Percentiles rank a stretch among this genome's conserved stretches.
These are phyloP conservation scores for Boletus vermiculosoides DNA, from an alignment of 768 basidiomycete species.

Conservation along the genomic window DNA sequence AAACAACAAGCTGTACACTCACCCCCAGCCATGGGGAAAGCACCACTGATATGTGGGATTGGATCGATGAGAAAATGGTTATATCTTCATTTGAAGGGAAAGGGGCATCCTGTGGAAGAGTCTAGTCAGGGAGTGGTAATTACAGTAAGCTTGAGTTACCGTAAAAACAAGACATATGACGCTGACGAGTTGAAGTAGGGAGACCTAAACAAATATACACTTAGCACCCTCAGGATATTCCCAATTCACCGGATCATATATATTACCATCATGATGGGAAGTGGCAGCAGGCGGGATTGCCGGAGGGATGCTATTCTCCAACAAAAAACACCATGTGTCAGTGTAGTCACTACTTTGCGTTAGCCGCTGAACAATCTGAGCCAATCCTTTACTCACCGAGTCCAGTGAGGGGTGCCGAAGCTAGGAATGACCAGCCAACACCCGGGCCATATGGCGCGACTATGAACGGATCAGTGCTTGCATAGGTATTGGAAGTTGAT, in stretches of 20 bases:
- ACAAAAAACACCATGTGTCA: conserved; percentile 16
- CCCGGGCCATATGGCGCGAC: background rate
- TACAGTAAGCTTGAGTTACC: background rate
- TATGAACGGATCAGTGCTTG: background rate
- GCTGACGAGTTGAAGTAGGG: conserved; percentile 18
- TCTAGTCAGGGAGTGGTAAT: background rate
- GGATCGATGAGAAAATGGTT: too few relatives aligned
- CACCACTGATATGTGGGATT: accelerated
- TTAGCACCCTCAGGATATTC: too few relatives aligned
- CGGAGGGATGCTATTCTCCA: conserved; percentile 15
- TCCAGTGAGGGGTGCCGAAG: conserved; percentile 6
- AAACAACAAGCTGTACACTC: background rate
- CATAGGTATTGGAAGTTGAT: background rate
- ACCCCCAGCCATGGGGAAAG: conserved; percentile 12
- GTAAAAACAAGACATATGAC: background rate
- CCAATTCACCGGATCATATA: too few relatives aligned
- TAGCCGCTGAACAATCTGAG: background rate
- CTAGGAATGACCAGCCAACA: background rate
- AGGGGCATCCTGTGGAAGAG: background rate
- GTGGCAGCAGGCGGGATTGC: too few relatives aligned
- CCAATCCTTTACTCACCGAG: conserved; percentile 6
- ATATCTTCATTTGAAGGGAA: background rate
- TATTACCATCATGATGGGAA: conserved; percentile 9
- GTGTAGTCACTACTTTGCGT: too few relatives aligned
- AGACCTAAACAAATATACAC: too few relatives aligned